A percentile compares a stretch with the other conserved stretches of the same genome.
Conservation (phyloP, 2,329 filamentous ascomycete genomes). For the Lecanoromycetidae sp. region DNA sequence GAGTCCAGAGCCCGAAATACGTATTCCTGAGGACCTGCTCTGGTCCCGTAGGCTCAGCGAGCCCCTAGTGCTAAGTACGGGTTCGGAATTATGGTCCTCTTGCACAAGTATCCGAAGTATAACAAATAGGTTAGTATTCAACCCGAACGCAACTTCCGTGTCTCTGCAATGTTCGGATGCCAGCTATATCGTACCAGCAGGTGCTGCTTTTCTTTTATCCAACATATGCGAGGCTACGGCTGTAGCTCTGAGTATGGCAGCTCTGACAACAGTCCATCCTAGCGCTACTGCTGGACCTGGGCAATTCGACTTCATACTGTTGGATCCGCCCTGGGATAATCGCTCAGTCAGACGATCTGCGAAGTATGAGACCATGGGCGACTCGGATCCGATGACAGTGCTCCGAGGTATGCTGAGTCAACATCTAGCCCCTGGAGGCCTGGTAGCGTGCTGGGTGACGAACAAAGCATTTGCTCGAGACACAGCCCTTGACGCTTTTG, state of each 20-base stretch:
- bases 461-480: slow-evolving; percentile 42
- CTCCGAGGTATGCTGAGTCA: slow-evolving; percentile 34
- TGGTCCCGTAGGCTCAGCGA: not conserved
- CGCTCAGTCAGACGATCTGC: slow-evolving; percentile 43
- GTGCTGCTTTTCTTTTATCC: slow-evolving; percentile 36
- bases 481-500: slow-evolving; percentile 35
- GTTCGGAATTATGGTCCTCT: not conserved
- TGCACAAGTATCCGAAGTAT: not conserved
- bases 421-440: slow-evolving; percentile 29
- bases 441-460: slow-evolving; percentile 51
- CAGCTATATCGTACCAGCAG: slow-evolving; percentile 38
- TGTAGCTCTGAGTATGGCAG: slow-evolving; percentile 23
- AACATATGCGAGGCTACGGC: slow-evolving; percentile 24
- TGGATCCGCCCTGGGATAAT: slow-evolving; percentile 55
- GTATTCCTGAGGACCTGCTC: not conserved
- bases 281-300: slow-evolving; percentile 23
- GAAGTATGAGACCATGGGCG: slow-evolving; percentile 34
- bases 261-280: slow-evolving; percentile 14
- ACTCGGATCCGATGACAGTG: slow-evolving; percentile 24
- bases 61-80: not conserved
- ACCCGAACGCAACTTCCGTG: slow-evolving; percentile 13
- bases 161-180: not conserved
- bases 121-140: slow-evolving; percentile 15
- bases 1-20: not conserved
- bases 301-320: slow-evolving; percentile 46